Conservation (phyloP, 2,329 filamentous ascomycete genomes). For the Chaetomiaceae sp. region DNA sequence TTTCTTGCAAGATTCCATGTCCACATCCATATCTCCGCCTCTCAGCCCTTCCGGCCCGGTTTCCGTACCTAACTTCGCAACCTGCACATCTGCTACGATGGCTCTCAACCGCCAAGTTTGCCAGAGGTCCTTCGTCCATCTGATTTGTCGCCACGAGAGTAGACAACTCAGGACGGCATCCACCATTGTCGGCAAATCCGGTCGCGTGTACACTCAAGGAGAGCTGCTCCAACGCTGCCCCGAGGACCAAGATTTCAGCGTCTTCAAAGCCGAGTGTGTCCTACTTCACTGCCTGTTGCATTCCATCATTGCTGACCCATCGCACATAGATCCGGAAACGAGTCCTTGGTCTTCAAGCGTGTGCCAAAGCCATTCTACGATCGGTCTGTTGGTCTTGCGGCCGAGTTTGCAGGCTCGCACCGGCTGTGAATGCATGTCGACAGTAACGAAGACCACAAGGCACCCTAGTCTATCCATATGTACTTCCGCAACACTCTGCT, state of each 20-base stretch:
- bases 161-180: constrained; percentile 5
- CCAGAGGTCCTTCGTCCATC: too few species aligned
- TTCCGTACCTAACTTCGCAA: too few species aligned
- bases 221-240: background rate
- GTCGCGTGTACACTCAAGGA: constrained; percentile 3
- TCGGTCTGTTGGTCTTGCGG: background rate
- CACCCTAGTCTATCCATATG: constrained; percentile 1
- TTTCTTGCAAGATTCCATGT: too few species aligned
- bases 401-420: constrained; percentile 2
- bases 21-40: too few species aligned
- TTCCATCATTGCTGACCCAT: too few species aligned
- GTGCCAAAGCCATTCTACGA: background rate
- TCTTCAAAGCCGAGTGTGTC: constrained; percentile 2
- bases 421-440: constrained; percentile 4
- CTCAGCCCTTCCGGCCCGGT: too few species aligned
- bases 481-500: constrained; percentile 1
- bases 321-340: background rate
- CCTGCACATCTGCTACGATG: too few species aligned
- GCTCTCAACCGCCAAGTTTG: too few species aligned
- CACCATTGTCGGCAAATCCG: background rate
- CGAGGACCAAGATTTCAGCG: background rate
- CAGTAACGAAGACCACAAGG: background rate
- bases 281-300: background rate
- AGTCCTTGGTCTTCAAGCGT: constrained; percentile 3
- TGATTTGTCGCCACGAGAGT: too few species aligned